phyloP scores from a whole-genome alignment of 2,329 filamentous ascomycete genomes.

The Mollisia scopiformis region DNA sequence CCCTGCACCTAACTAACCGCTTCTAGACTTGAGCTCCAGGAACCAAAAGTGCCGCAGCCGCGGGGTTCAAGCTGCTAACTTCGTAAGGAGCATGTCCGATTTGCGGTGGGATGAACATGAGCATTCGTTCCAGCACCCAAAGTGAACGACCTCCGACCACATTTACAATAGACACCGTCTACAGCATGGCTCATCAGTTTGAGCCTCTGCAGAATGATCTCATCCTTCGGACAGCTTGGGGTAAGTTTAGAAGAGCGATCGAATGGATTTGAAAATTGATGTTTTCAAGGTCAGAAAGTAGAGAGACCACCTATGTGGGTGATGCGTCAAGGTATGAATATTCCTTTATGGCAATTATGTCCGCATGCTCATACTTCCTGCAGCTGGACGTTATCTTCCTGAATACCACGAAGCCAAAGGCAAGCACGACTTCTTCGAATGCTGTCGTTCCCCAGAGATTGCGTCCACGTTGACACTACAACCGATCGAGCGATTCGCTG shows the following conservation, averaged over 20 bases:
- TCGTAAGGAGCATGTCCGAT: too few species aligned
- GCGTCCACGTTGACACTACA: conserved; percentile 93
- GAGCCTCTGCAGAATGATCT: conserved; percentile 90
- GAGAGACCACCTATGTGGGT: conserved; percentile 97
- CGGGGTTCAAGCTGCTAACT: conserved; percentile 5
- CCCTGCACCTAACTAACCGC: background rate
- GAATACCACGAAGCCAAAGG: conserved; percentile 98
- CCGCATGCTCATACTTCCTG: background rate
- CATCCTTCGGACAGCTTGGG: conserved; percentile 85
- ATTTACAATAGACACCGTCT: background rate
- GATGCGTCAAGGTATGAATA: conserved; percentile 85
- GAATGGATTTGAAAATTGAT: conserved; percentile 5
- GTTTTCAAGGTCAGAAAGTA: conserved; percentile 74
- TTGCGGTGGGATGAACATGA: background rate
- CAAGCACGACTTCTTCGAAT: conserved; percentile 92
- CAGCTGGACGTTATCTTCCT: conserved; percentile 93
- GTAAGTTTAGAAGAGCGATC: conserved; percentile 46
- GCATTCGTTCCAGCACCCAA: background rate
- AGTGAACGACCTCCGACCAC: background rate
- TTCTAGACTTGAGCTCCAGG: conserved; percentile 4
- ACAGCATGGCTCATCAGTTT: conserved; percentile 69
- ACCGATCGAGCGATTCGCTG: conserved; percentile 87
- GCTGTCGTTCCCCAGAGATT: conserved; percentile 90
- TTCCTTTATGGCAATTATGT: background rate
- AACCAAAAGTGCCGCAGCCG: conserved; percentile 8